Base-by-base conservation (phyloP, 1,284 basidiomycete genomes). In the Cryptococcus sp. region DNA sequence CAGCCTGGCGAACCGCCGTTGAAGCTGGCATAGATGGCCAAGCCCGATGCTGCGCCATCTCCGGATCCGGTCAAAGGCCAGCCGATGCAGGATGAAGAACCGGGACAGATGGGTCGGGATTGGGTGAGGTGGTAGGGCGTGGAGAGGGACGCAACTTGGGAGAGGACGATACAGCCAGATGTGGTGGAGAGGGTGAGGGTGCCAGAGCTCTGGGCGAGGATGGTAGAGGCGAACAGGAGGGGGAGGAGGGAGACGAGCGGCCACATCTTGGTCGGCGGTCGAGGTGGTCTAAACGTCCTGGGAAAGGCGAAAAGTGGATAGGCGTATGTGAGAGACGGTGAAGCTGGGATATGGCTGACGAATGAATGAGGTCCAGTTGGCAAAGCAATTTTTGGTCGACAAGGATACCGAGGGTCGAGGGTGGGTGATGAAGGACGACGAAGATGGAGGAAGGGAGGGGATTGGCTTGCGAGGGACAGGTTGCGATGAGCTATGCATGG, bases 1-100 rank as follows among this genome's bases (percentile, higher is more conserved):
- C 63, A 65, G 2, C 56, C 55, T 5, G 55, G 43, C 2, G 48
- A 43, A 5, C 38, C 49, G 10, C 47, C 47, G 4, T 47, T 37
- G 16, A 61, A 19, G 5, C 52, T 34, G 14, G 45, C 57, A 28
- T 65, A 65, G n/a, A 65, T 53, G 2, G 53, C 63, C 33, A 65
- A 47, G 41, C 52, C 54, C 7, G 53, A 57, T 12, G 50, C 52
- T 0, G 55, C 53, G 10, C 61, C 61, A 24, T 59, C 53, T 3
- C 59, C 63, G 4, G 11, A 32, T 19, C 26, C 16, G 3, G 53
- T 47, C 18, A 62, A 26, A 0, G 59, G 59, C 59, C 59, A 61
- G 14, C 21, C 19, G 40, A 61, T 43, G 10, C 52, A 18, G 16
- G 23, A 32, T 10, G 31, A 19, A 5, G 52, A 51, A 2, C 33